These are phyloP conservation scores for Backusella tarrabulga DNA, from an alignment of 192 early-diverging fungal species.

Conservation along the genomic window DNA sequence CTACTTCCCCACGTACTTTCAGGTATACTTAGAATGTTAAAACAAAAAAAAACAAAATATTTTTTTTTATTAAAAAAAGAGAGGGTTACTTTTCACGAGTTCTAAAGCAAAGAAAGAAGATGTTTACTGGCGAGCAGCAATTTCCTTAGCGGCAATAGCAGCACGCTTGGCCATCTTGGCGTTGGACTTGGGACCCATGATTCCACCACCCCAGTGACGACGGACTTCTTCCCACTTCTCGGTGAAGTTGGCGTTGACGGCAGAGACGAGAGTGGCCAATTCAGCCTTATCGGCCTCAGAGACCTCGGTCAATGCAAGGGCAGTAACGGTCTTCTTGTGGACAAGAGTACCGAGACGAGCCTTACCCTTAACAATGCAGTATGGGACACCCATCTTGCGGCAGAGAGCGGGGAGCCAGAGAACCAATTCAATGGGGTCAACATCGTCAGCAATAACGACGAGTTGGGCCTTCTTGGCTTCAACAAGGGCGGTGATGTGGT, in stretches of 20 bases:
- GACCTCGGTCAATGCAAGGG: conserved; percentile 92
- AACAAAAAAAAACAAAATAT: background rate
- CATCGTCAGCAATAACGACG: conserved; percentile 99
- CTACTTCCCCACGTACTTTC: background rate
- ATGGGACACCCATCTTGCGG: conserved; percentile 99
- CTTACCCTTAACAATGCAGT: conserved; percentile 99
- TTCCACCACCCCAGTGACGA: conserved; percentile 96
- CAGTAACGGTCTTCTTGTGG: conserved; percentile 99
- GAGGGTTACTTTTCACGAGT: background rate
- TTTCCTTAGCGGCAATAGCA: conserved; percentile 47
- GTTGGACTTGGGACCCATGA: conserved; percentile 94
- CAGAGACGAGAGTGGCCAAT: conserved; percentile 84
- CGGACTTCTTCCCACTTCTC: conserved; percentile 93
- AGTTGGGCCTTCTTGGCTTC: conserved; percentile 99
- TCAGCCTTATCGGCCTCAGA: conserved; percentile 94
- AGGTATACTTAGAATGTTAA: background rate
- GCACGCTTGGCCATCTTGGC: conserved; percentile 79
- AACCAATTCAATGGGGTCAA: conserved; percentile 99
- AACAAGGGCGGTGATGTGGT: conserved; percentile 97
- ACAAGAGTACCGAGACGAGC: conserved; percentile 97
- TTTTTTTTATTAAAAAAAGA: background rate
- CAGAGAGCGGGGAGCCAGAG: conserved; percentile 99
- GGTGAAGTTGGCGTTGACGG: conserved; percentile 94
- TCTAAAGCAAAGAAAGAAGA: background rate
- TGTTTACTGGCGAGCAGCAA: conserved; percentile 43